Evolutionary conservation across 2,329 filamentous ascomycete genomes (phyloP), one percentile per base, ranked within the genome.

Genomic region (Epichloe elymi): DNA sequence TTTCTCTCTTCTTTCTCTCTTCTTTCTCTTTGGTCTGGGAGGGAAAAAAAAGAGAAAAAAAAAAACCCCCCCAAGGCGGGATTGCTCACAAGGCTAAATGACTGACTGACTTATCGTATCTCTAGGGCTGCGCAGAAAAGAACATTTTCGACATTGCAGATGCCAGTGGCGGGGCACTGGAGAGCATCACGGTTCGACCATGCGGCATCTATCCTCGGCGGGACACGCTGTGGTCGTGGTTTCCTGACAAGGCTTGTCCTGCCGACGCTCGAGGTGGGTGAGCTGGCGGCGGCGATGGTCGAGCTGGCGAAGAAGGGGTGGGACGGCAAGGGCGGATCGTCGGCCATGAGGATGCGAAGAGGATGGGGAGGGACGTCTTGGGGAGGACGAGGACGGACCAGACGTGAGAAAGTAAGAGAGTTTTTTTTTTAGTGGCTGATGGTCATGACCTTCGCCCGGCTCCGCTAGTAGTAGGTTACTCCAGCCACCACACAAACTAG

Each of bases 191-290:
- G 33, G 48, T 45, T 17, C 30, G 48, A 5, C 41, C 48, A 33
- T 45, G 41, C 20, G 48, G 48, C 10, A 45, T 50, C 6, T 50
- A 38, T 14, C 41, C 35, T 14, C 17, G 5, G 35, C 40, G 12
- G 14, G 12, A 45, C 30, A 50, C 41, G 20, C 41, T 33, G 15
- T 33, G 41, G 48, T 33, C 48, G 14, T 50, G 48, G 48, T 38
- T 38, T 50, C 15, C 41, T 50, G 41, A 50, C 48, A 7, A 50
- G 38, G 15, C 33, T 50, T 33, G 48, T 50, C 33, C 41, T 50
- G 20, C 48, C 48, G 48, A 50, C 48, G 19, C 20, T 44, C 11
- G 41, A 37, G 41, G 48, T 45, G 10, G 35, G 38, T 10, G 41
- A 50, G 41, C 41, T 50, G 19, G 48, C 48, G 20, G 41, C 48